Percentiles rank a stretch among this genome's conserved stretches.
Evolutionary conservation across 2,329 filamentous ascomycete species (phyloP).

Genomic region (Annulohypoxylon truncatum): DNA sequence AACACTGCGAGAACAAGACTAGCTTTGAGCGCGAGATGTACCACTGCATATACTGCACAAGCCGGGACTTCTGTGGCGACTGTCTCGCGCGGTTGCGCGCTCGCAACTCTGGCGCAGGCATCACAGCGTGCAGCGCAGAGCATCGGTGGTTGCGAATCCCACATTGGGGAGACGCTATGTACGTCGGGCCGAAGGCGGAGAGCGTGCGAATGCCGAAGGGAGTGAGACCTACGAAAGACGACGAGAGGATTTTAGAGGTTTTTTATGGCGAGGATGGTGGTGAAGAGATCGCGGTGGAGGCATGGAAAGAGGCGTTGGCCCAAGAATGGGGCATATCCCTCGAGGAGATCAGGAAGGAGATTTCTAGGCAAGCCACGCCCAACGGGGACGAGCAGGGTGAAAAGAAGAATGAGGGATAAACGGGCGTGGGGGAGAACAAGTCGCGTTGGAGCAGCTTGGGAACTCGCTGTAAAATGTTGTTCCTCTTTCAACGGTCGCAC

Average conservation of each 20-base stretch:
- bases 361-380: constrained; percentile 9
- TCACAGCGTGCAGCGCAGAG: constrained; percentile 32
- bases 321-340: constrained; percentile 29
- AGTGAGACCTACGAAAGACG: constrained; percentile 9
- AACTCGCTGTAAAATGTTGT: background rate
- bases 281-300: constrained; percentile 28
- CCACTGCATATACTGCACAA: constrained; percentile 40
- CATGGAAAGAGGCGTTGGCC: constrained; percentile 36
- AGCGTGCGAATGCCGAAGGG: constrained; percentile 20
- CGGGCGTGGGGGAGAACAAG: background rate
- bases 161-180: constrained; percentile 16
- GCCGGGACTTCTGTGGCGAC: constrained; percentile 36
- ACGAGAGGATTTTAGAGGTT: constrained; percentile 24
- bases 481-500: too few relatives aligned
- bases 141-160: constrained; percentile 39
- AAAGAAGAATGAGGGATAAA: background rate
- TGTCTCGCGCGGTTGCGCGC: constrained; percentile 36
- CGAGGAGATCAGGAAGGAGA: constrained; percentile 10
- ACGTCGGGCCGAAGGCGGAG: constrained; percentile 25
- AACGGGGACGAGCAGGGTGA: background rate
- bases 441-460: background rate
- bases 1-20: constrained; percentile 11
- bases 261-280: constrained; percentile 20
- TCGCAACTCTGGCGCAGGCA: background rate
- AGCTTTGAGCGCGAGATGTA: constrained; percentile 24